Percentiles rank a stretch among this genome's conserved stretches.
Conservation (phyloP, 2,329 filamentous ascomycete species). For the Fusarium nanum region DNA sequence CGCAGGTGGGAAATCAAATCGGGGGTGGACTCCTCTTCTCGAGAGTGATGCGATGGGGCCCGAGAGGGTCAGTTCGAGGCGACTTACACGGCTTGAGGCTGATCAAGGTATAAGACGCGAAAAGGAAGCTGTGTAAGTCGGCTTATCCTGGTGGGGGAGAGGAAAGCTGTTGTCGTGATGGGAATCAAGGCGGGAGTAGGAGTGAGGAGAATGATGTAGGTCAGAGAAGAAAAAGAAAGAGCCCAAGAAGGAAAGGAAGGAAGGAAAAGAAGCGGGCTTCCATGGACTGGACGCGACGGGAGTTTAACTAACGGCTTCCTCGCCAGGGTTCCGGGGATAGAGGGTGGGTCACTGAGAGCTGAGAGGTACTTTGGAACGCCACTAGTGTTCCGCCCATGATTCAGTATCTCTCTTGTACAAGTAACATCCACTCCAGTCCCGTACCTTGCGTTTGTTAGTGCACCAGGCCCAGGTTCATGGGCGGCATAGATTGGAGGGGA, state of each 20-base stretch:
- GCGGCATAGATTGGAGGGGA: not conserved
- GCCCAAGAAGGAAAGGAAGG: constrained; percentile 22
- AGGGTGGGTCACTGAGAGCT: constrained; percentile 32
- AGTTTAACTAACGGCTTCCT: constrained; percentile 41
- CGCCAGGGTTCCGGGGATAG: constrained; percentile 44
- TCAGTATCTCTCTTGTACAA: constrained; percentile 29
- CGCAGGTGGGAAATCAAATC: constrained; percentile 40
- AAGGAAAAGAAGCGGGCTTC: constrained; percentile 43
- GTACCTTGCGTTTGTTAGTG: constrained; percentile 29
- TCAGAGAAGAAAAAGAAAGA: constrained; percentile 33
- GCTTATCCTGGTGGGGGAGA: not conserved
- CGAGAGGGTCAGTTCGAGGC: constrained; percentile 2
- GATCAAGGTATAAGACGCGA: constrained; percentile 30
- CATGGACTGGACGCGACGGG: constrained; percentile 42
- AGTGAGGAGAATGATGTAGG: constrained; percentile 32
- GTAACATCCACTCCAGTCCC: constrained; percentile 22
- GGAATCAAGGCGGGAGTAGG: not conserved
- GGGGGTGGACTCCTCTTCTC: constrained; percentile 37
- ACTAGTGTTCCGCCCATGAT: constrained; percentile 4
- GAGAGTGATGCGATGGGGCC: constrained; percentile 29
- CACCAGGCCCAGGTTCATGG: constrained; percentile 13
- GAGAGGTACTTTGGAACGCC: constrained; percentile 13
- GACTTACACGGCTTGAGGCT: constrained; percentile 51
- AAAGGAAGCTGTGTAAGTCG: constrained; percentile 26
- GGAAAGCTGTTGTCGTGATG: constrained; percentile 21